Conservation (phyloP, 2,329 filamentous ascomycete species). For the Arthrobotrys musiformis region DNA sequence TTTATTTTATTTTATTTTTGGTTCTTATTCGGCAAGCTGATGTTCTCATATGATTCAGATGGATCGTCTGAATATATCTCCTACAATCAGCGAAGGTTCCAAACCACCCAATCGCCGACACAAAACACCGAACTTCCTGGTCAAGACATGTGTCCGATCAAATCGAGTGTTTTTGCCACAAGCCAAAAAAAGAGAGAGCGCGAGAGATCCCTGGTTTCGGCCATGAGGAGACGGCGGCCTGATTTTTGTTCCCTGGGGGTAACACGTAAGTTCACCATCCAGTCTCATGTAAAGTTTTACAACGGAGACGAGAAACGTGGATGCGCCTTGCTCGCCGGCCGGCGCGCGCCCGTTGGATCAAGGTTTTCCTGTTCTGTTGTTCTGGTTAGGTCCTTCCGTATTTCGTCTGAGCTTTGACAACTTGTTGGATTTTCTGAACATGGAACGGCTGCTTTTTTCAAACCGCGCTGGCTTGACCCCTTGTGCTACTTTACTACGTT, state of each 20-base stretch:
- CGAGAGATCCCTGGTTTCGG: too few species aligned
- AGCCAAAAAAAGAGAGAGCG: too few species aligned
- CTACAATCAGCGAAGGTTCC: slow-evolving; percentile 20
- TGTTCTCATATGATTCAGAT: slow-evolving; percentile 26
- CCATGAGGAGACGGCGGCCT: neutral
- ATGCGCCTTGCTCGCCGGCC: slow-evolving; percentile 1
- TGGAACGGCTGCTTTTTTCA: neutral
- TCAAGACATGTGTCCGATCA: slow-evolving; percentile 7
- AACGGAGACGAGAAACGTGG: slow-evolving; percentile 42
- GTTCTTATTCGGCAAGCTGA: neutral
- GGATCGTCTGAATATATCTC: slow-evolving; percentile 18
- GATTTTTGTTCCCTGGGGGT: neutral
- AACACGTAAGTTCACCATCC: too few species aligned
- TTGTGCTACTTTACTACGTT: slow-evolving; percentile 12
- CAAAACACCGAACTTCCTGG: slow-evolving; percentile 1
- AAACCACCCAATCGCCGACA: slow-evolving; percentile 2
- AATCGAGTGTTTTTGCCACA: slow-evolving; percentile 27
- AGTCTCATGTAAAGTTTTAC: slow-evolving; percentile 30
- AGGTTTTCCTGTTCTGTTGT: slow-evolving; percentile 10
- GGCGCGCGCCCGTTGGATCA: neutral
- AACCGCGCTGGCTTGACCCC: neutral
- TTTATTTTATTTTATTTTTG: too few species aligned
- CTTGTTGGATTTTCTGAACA: neutral
- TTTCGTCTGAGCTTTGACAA: slow-evolving; percentile 11
- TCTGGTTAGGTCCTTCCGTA: too few species aligned